phyloP scores from a whole-genome alignment of 2,329 filamentous ascomycete genomes.

The Decorospora gaudefroyi region DNA sequence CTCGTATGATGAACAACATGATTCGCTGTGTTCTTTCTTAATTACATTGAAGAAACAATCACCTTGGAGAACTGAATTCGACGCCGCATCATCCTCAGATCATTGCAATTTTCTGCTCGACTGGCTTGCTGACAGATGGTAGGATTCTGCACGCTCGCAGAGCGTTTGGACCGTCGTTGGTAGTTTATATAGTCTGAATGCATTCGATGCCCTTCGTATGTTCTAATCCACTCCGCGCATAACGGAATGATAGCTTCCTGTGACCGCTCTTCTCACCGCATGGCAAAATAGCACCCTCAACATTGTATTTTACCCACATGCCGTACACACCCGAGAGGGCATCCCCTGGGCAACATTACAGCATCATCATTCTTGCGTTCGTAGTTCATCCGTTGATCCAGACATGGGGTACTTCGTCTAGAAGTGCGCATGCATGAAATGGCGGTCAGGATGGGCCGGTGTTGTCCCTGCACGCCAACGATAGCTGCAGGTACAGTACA shows the following conservation, averaged over 20 bases:
- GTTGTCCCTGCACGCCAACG: constrained; percentile 1
- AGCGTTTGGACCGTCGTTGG: too few species aligned
- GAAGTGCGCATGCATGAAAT: constrained; percentile 19
- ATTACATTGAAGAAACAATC: constrained; percentile 63
- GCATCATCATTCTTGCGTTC: constrained; percentile 8
- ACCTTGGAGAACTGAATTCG: constrained; percentile 67
- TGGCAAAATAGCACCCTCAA: constrained; percentile 4
- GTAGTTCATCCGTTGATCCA: neutral
- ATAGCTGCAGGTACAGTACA: constrained; percentile 15
- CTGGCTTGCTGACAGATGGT: constrained; percentile 16
- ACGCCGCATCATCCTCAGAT: neutral
- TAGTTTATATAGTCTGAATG: constrained; percentile 9
- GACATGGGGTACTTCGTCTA: neutral
- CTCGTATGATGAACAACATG: constrained; percentile 62
- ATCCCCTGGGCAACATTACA: constrained; percentile 11
- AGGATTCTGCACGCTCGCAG: too few species aligned
- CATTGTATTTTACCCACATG: constrained; percentile 1
- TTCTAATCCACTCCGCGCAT: neutral
- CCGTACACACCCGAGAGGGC: constrained; percentile 5
- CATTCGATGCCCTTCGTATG: neutral
- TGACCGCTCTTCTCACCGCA: constrained; percentile 25
- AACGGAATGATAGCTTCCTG: constrained; percentile 6
- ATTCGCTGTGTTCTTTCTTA: constrained; percentile 68
- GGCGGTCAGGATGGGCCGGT: constrained; percentile 16
- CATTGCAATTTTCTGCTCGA: neutral